Conservation (phyloP, 2,329 filamentous ascomycete genomes). For the Dactylellina haptotyla region DNA sequence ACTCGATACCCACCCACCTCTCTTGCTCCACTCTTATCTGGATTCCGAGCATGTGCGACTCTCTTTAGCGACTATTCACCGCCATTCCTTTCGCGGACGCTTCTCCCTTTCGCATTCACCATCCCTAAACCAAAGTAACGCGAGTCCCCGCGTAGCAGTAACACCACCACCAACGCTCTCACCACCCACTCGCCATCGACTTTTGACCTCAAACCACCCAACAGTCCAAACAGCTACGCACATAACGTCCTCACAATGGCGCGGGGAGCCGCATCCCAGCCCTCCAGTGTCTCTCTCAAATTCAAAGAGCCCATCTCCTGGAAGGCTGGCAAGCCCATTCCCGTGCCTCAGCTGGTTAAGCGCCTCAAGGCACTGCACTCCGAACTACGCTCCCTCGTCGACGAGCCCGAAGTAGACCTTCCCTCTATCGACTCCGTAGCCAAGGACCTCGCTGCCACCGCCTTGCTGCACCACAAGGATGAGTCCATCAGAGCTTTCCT, state of each 20-base stretch:
- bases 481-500: constrained; percentile 90
- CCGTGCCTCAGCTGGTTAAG: constrained; percentile 80
- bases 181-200: constrained; percentile 5
- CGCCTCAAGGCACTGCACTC: constrained; percentile 82
- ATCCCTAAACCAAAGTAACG: constrained; percentile 36
- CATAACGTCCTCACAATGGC: constrained; percentile 34
- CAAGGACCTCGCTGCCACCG: constrained; percentile 82
- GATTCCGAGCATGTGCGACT: constrained; percentile 17
- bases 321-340: constrained; percentile 89
- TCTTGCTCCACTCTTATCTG: too few relatives aligned
- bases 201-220: background rate
- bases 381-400: constrained; percentile 85
- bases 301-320: constrained; percentile 91
- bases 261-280: constrained; percentile 52
- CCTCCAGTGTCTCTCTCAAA: constrained; percentile 65
- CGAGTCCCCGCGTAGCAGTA: constrained; percentile 48
- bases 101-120: constrained; percentile 22
- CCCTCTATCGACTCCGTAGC: constrained; percentile 86
- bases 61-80: background rate
- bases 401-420: constrained; percentile 79
- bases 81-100: constrained; percentile 18
- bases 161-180: too few relatives aligned
- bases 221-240: background rate
- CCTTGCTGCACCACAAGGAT: constrained; percentile 90
- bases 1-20: background rate